Evolutionary conservation across 108 stramenopile species (phyloP), one percentile per base, ranked within the genome.

Genomic region (Nannochloropsis oceanica): DNA sequence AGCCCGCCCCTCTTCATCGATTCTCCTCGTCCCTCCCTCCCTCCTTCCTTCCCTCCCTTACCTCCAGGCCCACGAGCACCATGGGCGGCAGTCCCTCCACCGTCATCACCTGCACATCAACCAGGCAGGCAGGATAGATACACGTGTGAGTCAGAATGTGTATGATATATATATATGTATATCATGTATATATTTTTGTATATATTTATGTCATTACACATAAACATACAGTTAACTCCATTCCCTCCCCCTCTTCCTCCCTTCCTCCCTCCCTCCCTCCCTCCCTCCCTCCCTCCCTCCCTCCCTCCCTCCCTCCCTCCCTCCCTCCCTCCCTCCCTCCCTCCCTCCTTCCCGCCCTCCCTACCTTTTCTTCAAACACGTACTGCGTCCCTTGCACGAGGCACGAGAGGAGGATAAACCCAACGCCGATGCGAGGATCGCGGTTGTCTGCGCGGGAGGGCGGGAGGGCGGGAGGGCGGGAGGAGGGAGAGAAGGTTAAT

Each of bases 311-410:
- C 0, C n/a, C 24, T 80, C 22, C 18, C 18, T 24, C 80, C 24
- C 25, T 24, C 80, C 12, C 24, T 25, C 80, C 80, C 25, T 80
- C 80, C 20, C 80, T 81, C 26, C 26, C 26, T 27, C 10, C 14
- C 25, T 25, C 80, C 13, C 26, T 25, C 26, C 80, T 11, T n/a
- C n/a, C n/a, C n/a, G n/a, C n/a, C n/a, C n/a, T 27, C 25, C 80
- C 25, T 27, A 84, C 86, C 85, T 91, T 90, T 86, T 90, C 89
- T 50, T 90, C 90, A 42, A 90, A 91, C 18, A 91, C 87, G 81
- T 91, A 88, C 43, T 89, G 87, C 34, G 12, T n/a, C 25, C 86
- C 90, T 87, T 91, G 89, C 0, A 88, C 90, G 42, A 89, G 26
- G 59, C 90, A 91, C 46, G 89, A 86, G 42, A 91, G 22, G n/a